Base-by-base conservation (phyloP, 345 rosid species). In the Geranium brycei region DNA sequence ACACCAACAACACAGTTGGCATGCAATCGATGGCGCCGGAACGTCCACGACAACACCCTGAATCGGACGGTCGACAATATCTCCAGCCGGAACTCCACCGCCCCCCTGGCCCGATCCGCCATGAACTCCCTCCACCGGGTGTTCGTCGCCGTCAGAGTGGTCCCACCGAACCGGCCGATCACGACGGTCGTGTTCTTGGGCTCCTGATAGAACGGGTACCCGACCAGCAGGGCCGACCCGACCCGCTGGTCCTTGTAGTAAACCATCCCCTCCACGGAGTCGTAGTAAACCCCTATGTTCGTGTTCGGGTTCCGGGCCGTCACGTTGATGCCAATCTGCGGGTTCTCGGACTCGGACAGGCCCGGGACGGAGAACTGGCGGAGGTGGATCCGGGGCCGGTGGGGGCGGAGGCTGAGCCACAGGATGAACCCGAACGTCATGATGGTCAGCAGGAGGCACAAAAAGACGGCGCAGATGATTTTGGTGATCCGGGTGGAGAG, bases 371-470 rank as follows among this genome's bases (percentile, higher is more conserved):
- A 85, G 82, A 69, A 92, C 31, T 0, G 80, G 1, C 60, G 55
- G 63, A 89, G 62, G 51, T 68, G 69, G 70, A 89, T n/a, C 64
- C 95, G 74, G 0, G 98, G 98, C 1, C 96, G 76, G 62, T 92
- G 95, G 0, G 97, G 98, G 16, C 93, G 95, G 38, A 92, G 79
- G 72, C 91, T 84, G 41, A 92, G 87, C 89, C 91, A 89, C 19
- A 85, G 19, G 60, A 89, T 76, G 76, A 93, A 93, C 4, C 70
- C 59, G 35, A 86, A 56, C 61, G 81, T 60, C 68, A 87, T 86
- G 1, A 61, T 11, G 35, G 82, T 17, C 31, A 92, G 60, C 16
- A 92, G 79, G 62, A 86, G 66, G 56, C 74, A 68, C 68, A 92
- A 65, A 71, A 89, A 74, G 1, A 77, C 59, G 28, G 81, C 63